Evolutionary conservation across 371 early-diverging fungal species (phyloP).

Genomic region (Mortierella sp.): DNA sequence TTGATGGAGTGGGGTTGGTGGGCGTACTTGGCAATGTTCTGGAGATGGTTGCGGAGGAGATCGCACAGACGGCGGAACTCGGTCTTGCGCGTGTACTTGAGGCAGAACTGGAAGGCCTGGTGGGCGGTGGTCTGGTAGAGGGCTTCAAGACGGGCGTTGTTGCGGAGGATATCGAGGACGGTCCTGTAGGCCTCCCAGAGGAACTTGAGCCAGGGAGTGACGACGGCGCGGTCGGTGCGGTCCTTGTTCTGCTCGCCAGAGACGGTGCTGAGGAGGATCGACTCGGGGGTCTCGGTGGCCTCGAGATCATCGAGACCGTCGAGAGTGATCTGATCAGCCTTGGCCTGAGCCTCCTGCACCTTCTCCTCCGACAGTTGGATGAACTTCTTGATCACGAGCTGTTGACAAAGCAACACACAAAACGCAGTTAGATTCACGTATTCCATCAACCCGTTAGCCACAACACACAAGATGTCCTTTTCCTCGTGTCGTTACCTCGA

Average conservation of each 20-base stretch:
- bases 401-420: background rate
- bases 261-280: conserved; percentile 93
- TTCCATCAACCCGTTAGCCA: no score
- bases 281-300: conserved; percentile 95
- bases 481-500: conserved; percentile 71
- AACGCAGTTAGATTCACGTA: background rate
- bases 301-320: conserved; percentile 94
- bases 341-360: conserved; percentile 91
- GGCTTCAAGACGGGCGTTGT: conserved; percentile 94
- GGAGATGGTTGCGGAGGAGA: conserved; percentile 93
- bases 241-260: conserved; percentile 95
- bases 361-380: conserved; percentile 89
- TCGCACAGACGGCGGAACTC: conserved; percentile 98
- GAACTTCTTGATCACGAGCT: conserved; percentile 86
- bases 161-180: conserved; percentile 94
- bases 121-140: conserved; percentile 92
- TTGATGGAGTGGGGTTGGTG: conserved; percentile 94
- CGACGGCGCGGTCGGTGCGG: conserved; percentile 95
- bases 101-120: conserved; percentile 96
- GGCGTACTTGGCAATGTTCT: conserved; percentile 91
- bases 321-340: conserved; percentile 88
- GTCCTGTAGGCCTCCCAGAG: conserved; percentile 99
- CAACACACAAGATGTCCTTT: background rate
- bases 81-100: conserved; percentile 94
- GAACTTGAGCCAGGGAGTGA: conserved; percentile 98